Conservation (phyloP, 768 basidiomycete species). For the Russula lepida region DNA sequence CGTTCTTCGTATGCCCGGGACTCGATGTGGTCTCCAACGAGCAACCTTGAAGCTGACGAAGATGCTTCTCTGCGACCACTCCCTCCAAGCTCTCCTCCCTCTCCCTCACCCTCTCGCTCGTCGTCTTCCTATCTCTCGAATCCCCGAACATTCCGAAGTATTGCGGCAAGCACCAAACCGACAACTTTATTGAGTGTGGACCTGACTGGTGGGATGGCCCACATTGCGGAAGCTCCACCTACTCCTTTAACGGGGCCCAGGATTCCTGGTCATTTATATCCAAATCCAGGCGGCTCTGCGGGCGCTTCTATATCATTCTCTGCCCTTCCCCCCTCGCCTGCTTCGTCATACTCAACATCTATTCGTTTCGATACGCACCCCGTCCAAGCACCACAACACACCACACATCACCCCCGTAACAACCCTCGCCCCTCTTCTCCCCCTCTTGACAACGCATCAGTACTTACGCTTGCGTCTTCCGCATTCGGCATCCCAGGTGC, state of each 20-base stretch:
- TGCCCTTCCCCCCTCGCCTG: constrained; percentile 45
- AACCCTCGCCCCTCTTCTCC: constrained; percentile 91
- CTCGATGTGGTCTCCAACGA: constrained; percentile 74
- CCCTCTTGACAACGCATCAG: constrained; percentile 85
- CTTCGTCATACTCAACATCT: constrained; percentile 38
- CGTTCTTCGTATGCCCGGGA: constrained; percentile 58
- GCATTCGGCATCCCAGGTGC: constrained; percentile 70
- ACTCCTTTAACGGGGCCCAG: constrained; percentile 50
- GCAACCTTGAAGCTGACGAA: constrained; percentile 79
- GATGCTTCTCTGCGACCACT: constrained; percentile 88
- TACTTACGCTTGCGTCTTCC: constrained; percentile 89
- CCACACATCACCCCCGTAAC: constrained; percentile 87
- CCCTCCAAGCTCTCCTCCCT: constrained; percentile 81
- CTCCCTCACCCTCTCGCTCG: constrained; percentile 76
- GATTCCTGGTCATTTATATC: constrained; percentile 44
- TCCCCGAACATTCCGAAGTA: constrained; percentile 72
- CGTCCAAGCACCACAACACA: constrained; percentile 82
- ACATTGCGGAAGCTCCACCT: constrained; percentile 79
- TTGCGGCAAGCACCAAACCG: constrained; percentile 86
- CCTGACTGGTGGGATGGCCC: constrained; percentile 73
- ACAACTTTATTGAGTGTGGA: constrained; percentile 92
- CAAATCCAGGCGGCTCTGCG: constrained; percentile 40
- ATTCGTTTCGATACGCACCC: constrained; percentile 26
- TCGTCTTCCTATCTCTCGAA: constrained; percentile 80
- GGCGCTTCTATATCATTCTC: constrained; percentile 67